These are phyloP conservation scores for Hypoxylon sp. DNA, from an alignment of 2,329 filamentous ascomycete genomes.

Conservation along the genomic window DNA sequence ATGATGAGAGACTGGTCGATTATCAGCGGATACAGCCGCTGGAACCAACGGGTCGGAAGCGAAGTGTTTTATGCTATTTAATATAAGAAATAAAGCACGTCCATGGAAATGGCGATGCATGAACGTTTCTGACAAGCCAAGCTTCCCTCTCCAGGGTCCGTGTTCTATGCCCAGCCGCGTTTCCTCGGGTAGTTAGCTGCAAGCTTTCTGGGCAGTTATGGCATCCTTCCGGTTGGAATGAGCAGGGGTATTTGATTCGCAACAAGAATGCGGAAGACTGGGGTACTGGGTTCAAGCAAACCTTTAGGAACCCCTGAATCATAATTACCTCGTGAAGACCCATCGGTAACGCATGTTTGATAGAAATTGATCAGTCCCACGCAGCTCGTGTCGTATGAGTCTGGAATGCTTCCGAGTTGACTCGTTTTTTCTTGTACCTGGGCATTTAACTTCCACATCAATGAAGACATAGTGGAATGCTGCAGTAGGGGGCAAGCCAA, in stretches of 20 bases:
- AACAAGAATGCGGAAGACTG: conserved; percentile 13
- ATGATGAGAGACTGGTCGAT: background rate
- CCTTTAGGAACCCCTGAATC: background rate
- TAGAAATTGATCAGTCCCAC: background rate
- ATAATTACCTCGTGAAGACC: background rate
- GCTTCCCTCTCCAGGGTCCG: background rate
- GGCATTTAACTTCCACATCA: no score
- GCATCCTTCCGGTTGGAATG: conserved; percentile 30
- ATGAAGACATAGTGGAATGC: no score
- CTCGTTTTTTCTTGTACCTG: background rate
- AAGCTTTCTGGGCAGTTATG: conserved; percentile 3
- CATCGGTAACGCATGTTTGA: background rate
- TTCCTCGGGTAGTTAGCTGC: conserved; percentile 8
- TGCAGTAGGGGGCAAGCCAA: no score
- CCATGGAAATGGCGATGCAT: background rate
- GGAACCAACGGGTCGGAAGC: conserved; percentile 2
- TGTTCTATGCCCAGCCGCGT: conserved; percentile 1
- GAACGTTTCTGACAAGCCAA: conserved; percentile 1
- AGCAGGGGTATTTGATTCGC: conserved; percentile 12
- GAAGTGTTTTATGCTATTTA: background rate
- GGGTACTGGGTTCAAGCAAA: background rate
- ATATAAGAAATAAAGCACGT: background rate
- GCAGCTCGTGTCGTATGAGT: background rate
- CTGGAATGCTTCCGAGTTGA: background rate
- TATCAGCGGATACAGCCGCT: conserved; percentile 8